Evolutionary conservation across 306 rosid genomes (phyloP), one percentile per base, ranked within the genome.

Genomic region (Cucurbita pepo): DNA sequence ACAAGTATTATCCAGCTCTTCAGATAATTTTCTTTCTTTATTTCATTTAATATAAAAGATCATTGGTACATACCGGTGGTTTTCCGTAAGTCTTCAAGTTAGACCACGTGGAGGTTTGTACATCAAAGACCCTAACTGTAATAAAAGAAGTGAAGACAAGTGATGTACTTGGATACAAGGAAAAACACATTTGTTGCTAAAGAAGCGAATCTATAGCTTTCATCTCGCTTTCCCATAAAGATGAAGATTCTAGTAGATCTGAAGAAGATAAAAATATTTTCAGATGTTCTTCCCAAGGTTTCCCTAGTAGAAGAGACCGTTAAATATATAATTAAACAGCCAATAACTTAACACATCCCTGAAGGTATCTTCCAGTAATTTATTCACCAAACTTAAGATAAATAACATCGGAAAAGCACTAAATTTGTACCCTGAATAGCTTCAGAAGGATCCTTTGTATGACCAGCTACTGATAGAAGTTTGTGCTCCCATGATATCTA

Each of bases 401-500:
- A 54, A 72, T 52, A 72, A 19, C 64, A 72, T 72, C 11, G 34
- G 11, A 12, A 72, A 9, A 56, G 16, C 43, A 57, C 13, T 21
- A 40, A 15, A 73, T 10, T 16, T 21, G 22, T 84, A 91, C 97
- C 96, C 79, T 89, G 96, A 74, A 93, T 85, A 79, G 84, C 81
- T 80, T 93, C 93, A 9, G 84, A 71, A 59, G 91, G 91, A 84
- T 93, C 89, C 85, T 93, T 90, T 64, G 93, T 77, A 77, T 93
- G 96, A 56, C 96, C 98, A 69, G 93, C 93, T 80, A 93, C 13
- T 52, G 96, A 90, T 57, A 93, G 75, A 74, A 93, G 91, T 82
- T 87, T 88, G 84, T 84, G 85, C 43, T 78, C 93, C 98, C 98
- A 93, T 34, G 93, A 75, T 77, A 93, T 84, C 98, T 92, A 66